Percentiles rank a stretch among this genome's conserved stretches.
Conservation (phyloP, 2,329 filamentous ascomycete genomes). For the Penicillium sp. region DNA sequence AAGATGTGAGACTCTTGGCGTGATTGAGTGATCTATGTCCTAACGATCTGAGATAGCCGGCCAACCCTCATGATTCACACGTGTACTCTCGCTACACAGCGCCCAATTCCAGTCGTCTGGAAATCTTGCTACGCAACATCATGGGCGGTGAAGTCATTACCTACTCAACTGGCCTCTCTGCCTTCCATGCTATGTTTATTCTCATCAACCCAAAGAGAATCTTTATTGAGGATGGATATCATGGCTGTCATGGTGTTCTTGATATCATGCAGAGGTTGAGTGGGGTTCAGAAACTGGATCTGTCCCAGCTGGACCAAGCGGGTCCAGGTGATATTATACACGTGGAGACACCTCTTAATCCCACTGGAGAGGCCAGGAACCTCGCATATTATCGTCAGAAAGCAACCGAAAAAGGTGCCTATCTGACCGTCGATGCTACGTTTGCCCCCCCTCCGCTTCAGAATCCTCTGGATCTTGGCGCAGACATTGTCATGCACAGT, state of each 20-base stretch:
- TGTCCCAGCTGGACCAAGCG: slow-evolving; percentile 73
- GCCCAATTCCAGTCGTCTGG: slow-evolving; percentile 22
- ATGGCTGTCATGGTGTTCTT: slow-evolving; percentile 89
- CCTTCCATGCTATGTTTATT: slow-evolving; percentile 84
- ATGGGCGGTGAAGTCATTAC: slow-evolving; percentile 48
- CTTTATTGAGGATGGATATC: slow-evolving; percentile 83
- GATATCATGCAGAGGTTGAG: slow-evolving; percentile 73
- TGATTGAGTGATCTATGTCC: background rate
- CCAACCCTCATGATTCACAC: slow-evolving; percentile 18
- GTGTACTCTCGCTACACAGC: slow-evolving; percentile 25
- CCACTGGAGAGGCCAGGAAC: slow-evolving; percentile 77
- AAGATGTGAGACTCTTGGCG: slow-evolving; percentile 15
- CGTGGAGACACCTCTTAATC: slow-evolving; percentile 91
- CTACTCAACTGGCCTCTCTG: slow-evolving; percentile 82
- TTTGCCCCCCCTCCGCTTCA: slow-evolving; percentile 91
- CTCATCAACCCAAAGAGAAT: slow-evolving; percentile 80
- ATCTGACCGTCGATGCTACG: slow-evolving; percentile 81
- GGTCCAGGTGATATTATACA: slow-evolving; percentile 81
- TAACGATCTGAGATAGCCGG: slow-evolving; percentile 12
- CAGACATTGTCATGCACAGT: slow-evolving; percentile 87
- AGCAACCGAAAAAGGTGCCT: slow-evolving; percentile 73
- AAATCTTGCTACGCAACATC: slow-evolving; percentile 18
- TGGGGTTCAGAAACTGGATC: slow-evolving; percentile 71
- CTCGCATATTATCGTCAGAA: slow-evolving; percentile 71
- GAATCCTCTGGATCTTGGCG: slow-evolving; percentile 79